Evolutionary conservation across 179 eudicot species (phyloP).

Genomic region (Spergularia azorica): DNA sequence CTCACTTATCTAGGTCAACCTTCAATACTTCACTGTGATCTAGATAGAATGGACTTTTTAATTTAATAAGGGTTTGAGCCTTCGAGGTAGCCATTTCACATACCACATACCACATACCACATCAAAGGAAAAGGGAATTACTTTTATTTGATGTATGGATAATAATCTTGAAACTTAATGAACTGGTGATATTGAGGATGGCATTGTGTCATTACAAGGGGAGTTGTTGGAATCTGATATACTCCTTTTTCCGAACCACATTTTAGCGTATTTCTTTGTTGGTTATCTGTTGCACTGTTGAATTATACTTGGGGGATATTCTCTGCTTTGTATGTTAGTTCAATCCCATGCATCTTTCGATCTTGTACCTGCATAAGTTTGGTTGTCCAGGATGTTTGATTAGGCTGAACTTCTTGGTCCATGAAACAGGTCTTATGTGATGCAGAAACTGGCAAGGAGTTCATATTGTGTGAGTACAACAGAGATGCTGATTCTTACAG

Average conservation of each 20-base stretch:
- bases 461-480: constrained; percentile 90
- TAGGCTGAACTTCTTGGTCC: constrained; percentile 4
- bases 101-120: neutral
- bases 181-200: neutral
- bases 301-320: neutral
- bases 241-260: neutral
- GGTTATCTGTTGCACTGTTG: neutral
- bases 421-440: constrained; percentile 71
- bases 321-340: neutral
- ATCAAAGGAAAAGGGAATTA: neutral
- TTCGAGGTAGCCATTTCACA: neutral
- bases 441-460: constrained; percentile 73
- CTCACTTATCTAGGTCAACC: neutral
- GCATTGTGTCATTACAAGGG: neutral
- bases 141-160: neutral
- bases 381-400: neutral
- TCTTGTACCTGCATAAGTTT: neutral
- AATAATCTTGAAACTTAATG: neutral
- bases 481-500: constrained; percentile 98
- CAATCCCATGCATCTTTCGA: neutral
- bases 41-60: no score
- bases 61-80: no score
- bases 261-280: neutral
- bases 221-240: neutral
- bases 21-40: no score